Evolutionary conservation across 306 rosid species (phyloP).

Genomic region (Lathyrus tuberosus): DNA sequence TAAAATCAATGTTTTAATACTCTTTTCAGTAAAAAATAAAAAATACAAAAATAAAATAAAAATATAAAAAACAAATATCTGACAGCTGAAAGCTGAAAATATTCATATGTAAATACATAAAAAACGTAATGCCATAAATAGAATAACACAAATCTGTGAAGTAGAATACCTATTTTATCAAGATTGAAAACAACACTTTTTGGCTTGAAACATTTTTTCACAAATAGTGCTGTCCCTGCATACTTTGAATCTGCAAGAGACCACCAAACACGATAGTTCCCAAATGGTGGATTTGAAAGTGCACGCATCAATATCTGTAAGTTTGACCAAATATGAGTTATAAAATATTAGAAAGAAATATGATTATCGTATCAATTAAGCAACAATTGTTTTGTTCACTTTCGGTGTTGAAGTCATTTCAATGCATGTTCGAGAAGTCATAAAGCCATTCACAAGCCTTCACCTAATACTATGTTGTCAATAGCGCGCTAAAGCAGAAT

Average conservation of each 20-base stretch:
- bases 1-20: neutral
- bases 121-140: neutral
- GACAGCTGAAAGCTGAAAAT: constrained; percentile 28
- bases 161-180: constrained; percentile 72
- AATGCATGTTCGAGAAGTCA: constrained; percentile 1
- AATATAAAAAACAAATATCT: neutral
- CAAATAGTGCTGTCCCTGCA: constrained; percentile 89
- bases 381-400: constrained; percentile 4
- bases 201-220: constrained; percentile 86
- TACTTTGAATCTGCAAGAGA: constrained; percentile 96
- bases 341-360: constrained; percentile 28
- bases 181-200: constrained; percentile 78
- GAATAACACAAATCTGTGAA: constrained; percentile 6
- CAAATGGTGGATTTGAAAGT: constrained; percentile 79
- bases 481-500: too few species aligned
- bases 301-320: constrained; percentile 83
- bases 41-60: too few species aligned
- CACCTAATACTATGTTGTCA: neutral
- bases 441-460: constrained; percentile 18
- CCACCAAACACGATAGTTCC: constrained; percentile 88
- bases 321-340: constrained; percentile 32
- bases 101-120: constrained; percentile 19
- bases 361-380: constrained; percentile 8
- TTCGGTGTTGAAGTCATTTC: neutral
- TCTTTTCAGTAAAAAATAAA: neutral